Percentiles rank a stretch among this genome's conserved stretches.
Conservation (phyloP, 495 filamentous ascomycete genomes). For the Hypoxylon lienhwacheense region DNA sequence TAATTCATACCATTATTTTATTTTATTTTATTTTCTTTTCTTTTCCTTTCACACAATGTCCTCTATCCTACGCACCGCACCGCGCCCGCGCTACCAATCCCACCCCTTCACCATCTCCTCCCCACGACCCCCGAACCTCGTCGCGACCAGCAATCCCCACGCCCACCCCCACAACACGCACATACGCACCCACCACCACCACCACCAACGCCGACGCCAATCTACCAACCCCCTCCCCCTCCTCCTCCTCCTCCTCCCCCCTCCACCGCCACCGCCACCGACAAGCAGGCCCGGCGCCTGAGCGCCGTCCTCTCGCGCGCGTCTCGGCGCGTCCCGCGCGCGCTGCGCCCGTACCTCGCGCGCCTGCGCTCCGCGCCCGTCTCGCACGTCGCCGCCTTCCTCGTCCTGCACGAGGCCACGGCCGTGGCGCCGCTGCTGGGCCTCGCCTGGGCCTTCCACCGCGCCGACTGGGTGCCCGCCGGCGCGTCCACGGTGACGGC, state of each 20-base stretch:
- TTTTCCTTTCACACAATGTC: no score
- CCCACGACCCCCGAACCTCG: background rate
- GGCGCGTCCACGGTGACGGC: no score
- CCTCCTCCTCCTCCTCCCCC: background rate
- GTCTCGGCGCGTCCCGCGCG: constrained; percentile 60
- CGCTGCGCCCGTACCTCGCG: constrained; percentile 61
- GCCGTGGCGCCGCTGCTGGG: constrained; percentile 78
- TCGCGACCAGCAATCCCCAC: background rate
- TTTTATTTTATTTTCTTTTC: no score
- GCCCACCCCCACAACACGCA: no score
- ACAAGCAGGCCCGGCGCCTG: constrained; percentile 18
- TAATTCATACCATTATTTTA: no score
- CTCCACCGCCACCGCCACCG: background rate
- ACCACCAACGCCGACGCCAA: no score
- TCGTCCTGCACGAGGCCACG: constrained; percentile 89
- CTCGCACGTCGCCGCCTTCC: constrained; percentile 81
- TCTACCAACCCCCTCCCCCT: no score
- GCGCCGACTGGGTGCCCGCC: constrained; percentile 67
- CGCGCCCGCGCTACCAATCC: constrained; percentile 17
- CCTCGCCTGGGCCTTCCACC: constrained; percentile 76
- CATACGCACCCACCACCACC: no score
- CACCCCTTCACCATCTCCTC: constrained; percentile 10
- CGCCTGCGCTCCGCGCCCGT: constrained; percentile 73
- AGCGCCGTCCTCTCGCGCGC: constrained; percentile 45
- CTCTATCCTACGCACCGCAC: constrained; percentile 1